Base-by-base conservation (phyloP, 2,329 filamentous ascomycete genomes). In the Biscogniauxia sp. region DNA sequence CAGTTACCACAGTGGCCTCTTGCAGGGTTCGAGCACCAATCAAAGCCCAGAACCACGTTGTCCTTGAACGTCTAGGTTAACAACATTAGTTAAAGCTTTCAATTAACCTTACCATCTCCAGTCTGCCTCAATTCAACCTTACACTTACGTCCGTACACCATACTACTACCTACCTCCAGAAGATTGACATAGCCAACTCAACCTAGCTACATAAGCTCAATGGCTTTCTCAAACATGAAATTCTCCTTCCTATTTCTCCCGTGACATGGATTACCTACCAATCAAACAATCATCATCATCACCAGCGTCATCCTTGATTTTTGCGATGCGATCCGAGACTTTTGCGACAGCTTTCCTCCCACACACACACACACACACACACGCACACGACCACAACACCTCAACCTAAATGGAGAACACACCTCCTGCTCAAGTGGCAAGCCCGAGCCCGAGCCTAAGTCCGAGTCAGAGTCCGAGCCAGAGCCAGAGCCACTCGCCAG, bases 341-440 rank as follows among this genome's bases (percentile, higher is more conserved):
- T 51, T 61, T 56, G 64, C 58, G 55, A 61, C 60, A n/a, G 32
- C 55, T 45, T 32, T 32, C 32, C 28, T 32, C 49, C 56, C 53
- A 63, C 55, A 61, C 56, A 55, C 53, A 62, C 60, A 32, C 11
- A 8, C 61, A 60, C 51, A 60, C 50, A 37, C 53, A 56, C 26
- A 64, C 64, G 61, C 55, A 55, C 62, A 41, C 66, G 51, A 63
- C 60, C 64, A 23, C 54, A 62, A 56, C 51, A 37, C 28, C 20
- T 61, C 49, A 60, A 32, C 60, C 61, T 67, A 55, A 55, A 70
- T 73, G 70, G 70, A 73, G 58, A 69, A 69, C 61, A 53, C 23
- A 52, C 54, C 68, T 68, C 69, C 67, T 73, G 65, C 69, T 63
- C 73, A 70, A 61, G 56, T 66, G 26, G 56, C 62, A 61, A 68